phyloP scores from a whole-genome alignment of 1,139 yeast genomes.

The Yamadazyma oceani region DNA sequence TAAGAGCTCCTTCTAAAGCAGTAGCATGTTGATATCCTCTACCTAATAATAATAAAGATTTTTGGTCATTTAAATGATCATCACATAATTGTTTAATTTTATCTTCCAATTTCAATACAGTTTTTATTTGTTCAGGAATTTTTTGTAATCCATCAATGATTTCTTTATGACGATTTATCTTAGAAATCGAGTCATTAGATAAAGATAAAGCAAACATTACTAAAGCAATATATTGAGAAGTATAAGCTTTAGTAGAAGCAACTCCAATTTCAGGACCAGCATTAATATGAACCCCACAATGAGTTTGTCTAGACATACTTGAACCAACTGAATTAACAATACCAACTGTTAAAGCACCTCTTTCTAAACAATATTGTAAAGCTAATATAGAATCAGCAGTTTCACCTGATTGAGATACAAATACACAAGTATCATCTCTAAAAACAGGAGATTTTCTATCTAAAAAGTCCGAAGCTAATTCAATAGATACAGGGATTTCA shows the following conservation, averaged over 20 bases:
- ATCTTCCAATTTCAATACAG: constrained; percentile 71
- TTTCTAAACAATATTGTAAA: constrained; percentile 90
- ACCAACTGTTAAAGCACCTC: constrained; percentile 97
- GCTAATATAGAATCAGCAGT: constrained; percentile 99
- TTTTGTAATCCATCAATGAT: constrained; percentile 83
- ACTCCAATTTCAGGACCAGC: constrained; percentile 99
- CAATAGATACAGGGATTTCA: constrained; percentile 94
- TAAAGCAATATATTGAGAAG: constrained; percentile 95
- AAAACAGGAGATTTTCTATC: constrained; percentile 95
- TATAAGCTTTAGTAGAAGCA: constrained; percentile 99
- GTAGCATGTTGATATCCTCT: constrained; percentile 98
- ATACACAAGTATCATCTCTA: constrained; percentile 96
- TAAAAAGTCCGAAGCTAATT: constrained; percentile 94
- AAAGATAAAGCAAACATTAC: constrained; percentile 95
- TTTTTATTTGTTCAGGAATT: constrained; percentile 83
- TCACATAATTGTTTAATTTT: constrained; percentile 76
- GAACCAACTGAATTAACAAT: constrained; percentile 94
- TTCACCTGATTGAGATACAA: constrained; percentile 98
- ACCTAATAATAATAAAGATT: constrained; percentile 86
- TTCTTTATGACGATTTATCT: constrained; percentile 71
- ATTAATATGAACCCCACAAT: constrained; percentile 98
- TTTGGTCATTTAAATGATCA: constrained; percentile 70
- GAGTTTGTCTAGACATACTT: constrained; percentile 90
- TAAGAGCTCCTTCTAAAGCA: constrained; percentile 97
- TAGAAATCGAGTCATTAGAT: constrained; percentile 87